These are phyloP conservation scores for Umbilicus rupestris DNA, from an alignment of 164 flowering plant species.

Conservation along the genomic window DNA sequence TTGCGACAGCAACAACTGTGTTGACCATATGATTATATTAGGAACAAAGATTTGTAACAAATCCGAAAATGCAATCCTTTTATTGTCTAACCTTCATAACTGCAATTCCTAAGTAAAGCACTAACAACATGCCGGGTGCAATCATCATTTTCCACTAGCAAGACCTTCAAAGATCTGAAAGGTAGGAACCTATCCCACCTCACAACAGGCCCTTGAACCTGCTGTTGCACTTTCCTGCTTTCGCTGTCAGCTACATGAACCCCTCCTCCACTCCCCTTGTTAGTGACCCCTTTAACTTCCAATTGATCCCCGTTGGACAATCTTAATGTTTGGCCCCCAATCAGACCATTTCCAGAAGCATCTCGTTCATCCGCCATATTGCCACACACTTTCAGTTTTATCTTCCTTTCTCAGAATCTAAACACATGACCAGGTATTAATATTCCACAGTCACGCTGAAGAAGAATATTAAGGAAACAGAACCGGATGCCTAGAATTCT, in stretches of 20 bases:
- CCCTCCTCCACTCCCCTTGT: conserved; percentile 9
- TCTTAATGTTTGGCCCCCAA: too few relatives aligned
- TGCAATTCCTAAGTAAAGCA: conserved; percentile 56
- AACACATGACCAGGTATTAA: background rate
- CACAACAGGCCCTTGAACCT: conserved; percentile 2
- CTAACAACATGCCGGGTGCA: conserved; percentile 57
- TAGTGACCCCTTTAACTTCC: conserved; percentile 12
- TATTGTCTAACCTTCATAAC: conserved; percentile 45
- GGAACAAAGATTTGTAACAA: background rate
- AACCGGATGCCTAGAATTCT: background rate
- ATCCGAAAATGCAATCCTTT: background rate
- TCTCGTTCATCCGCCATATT: background rate
- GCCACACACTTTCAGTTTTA: background rate
- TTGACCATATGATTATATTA: background rate
- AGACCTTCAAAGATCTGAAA: conserved; percentile 39
- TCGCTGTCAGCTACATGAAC: conserved; percentile 7
- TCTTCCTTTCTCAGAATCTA: background rate
- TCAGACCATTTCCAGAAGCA: background rate
- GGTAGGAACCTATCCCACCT: conserved; percentile 56
- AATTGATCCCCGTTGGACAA: too few relatives aligned
- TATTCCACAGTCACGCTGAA: background rate
- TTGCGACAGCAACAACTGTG: conserved; percentile 52
- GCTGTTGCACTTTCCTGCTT: conserved; percentile 15
- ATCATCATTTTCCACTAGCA: conserved; percentile 61
- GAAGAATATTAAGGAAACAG: background rate